Evolutionary conservation across 148 eudicot genomes (phyloP), one percentile per base, ranked within the genome.

Genomic region (Amaranthus hypochondriacus): DNA sequence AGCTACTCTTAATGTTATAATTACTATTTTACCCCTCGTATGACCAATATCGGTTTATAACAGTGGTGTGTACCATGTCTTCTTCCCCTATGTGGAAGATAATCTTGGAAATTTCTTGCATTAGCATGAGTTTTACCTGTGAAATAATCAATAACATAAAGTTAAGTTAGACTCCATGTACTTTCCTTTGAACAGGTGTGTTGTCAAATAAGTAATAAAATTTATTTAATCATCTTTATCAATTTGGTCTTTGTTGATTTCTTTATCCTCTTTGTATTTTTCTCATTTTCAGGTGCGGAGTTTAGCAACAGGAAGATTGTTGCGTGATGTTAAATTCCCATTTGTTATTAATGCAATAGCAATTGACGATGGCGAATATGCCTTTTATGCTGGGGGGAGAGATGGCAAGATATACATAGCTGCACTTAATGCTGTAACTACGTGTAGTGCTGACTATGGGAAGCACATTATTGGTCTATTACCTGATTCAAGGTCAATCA

Each of bases 351-450:
- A 94, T 80, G 89, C 97, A 70, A 78, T 94, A 76, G 94, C 96
- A 56, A 70, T 94, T 78, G 97, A 91, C 81, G 88, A 92, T 14
- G 91, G 90, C 15, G 98, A 94, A 82, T 80, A 87, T 77, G 96
- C 88, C 58, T 94, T 91, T 75, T 94, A 89, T 85, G 98, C 98
- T 43, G 97, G 98, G 56, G 92, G 96, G 56, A 85, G 92, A 84
- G 98, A 94, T 80, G 98, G 98, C 46, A 94, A 88, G 81, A 91
- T 91, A 81, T 89, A 94, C 73, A 88, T 91, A 65, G 97, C 86
- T 55, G 88, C 88, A 54, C 86, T 94, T 43, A 85, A 81, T 83
- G 88, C 91, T 78, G 84, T 72, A 73, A 77, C 76, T 58, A 81
- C 72, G 53, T 68, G 88, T 62, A 81, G 71, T 74, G 79, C 83